phyloP scores from a whole-genome alignment of 2,329 filamentous ascomycete genomes.

The Colletotrichum sp. region DNA sequence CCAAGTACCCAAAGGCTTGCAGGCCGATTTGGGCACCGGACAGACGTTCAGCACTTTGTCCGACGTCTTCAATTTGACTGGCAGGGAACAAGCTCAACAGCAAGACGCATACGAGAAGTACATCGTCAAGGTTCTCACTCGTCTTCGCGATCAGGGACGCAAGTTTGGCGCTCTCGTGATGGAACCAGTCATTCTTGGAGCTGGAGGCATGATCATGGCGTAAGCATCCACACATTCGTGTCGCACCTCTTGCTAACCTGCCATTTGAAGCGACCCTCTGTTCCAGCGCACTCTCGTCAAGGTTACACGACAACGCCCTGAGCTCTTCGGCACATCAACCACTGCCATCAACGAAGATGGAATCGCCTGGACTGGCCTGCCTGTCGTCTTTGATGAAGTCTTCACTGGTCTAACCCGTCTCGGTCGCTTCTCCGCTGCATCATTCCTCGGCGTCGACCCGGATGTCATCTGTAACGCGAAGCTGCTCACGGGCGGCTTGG shows the following conservation, averaged over 20 bases:
- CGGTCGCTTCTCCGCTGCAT: conserved; percentile 72
- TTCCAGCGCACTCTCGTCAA: conserved; percentile 77
- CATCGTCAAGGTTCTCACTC: conserved; percentile 59
- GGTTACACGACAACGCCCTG: conserved; percentile 64
- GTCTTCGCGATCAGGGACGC: conserved; percentile 58
- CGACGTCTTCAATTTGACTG: conserved; percentile 64
- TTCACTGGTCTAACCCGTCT: conserved; percentile 87
- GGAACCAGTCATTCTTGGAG: conserved; percentile 81
- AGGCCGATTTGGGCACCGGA: conserved; percentile 46
- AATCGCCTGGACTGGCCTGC: conserved; percentile 72
- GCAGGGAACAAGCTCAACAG: conserved; percentile 47
- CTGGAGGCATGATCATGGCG: conserved; percentile 84
- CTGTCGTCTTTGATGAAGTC: conserved; percentile 84
- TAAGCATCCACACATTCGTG: conserved; percentile 43
- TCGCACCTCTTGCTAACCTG: not conserved
- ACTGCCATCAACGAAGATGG: conserved; percentile 16
- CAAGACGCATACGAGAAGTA: conserved; percentile 62
- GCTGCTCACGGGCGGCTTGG: conserved; percentile 78
- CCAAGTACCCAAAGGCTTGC: conserved; percentile 55
- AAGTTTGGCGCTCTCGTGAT: conserved; percentile 81
- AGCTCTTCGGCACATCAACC: conserved; percentile 52
- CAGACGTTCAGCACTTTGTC: conserved; percentile 52
- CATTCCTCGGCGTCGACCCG: conserved; percentile 70
- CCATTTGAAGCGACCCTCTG: conserved; percentile 69
- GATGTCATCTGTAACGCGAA: conserved; percentile 86